Evolutionary conservation across 176 grass and related monocot genomes (phyloP).

Genomic region (Raddia guianensis): DNA sequence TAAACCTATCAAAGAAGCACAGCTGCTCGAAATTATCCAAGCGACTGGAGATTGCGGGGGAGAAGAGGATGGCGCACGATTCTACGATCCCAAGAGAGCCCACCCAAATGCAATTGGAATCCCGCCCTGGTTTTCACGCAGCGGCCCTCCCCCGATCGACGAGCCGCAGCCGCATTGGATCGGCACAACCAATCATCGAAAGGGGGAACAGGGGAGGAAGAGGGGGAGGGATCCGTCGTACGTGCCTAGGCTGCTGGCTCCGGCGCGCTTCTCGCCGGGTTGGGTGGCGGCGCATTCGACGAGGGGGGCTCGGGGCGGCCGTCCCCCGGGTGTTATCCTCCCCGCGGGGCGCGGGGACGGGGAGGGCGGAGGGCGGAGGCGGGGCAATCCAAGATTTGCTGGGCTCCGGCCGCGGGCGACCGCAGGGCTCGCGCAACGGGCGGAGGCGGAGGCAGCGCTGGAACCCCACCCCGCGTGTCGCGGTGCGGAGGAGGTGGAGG

Average conservation of each 20-base stretch:
- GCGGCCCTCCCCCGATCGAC: neutral
- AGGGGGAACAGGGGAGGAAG: neutral
- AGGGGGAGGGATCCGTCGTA: neutral
- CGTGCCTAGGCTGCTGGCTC: conserved; percentile 35
- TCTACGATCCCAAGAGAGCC: neutral
- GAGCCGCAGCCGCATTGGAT: conserved; percentile 13
- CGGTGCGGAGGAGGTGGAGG: conserved; percentile 4
- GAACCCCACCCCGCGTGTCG: neutral
- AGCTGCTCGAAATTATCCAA: neutral
- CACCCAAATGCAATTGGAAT: neutral
- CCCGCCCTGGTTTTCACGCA: neutral
- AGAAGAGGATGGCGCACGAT: neutral
- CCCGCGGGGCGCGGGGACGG: neutral
- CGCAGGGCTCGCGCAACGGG: conserved; percentile 11
- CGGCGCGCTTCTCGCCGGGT: conserved; percentile 20
- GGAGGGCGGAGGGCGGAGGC: neutral
- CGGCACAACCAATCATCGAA: neutral
- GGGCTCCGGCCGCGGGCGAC: conserved; percentile 12
- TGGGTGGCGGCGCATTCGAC: conserved; percentile 29
- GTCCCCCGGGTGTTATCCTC: neutral
- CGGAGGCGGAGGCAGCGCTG: neutral
- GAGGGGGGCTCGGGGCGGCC: neutral
- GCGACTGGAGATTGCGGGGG: neutral
- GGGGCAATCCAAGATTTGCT: conserved; percentile 41
- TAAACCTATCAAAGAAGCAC: neutral